Conservation (phyloP, 2,329 filamentous ascomycete species). For the Xylaria sp. region DNA sequence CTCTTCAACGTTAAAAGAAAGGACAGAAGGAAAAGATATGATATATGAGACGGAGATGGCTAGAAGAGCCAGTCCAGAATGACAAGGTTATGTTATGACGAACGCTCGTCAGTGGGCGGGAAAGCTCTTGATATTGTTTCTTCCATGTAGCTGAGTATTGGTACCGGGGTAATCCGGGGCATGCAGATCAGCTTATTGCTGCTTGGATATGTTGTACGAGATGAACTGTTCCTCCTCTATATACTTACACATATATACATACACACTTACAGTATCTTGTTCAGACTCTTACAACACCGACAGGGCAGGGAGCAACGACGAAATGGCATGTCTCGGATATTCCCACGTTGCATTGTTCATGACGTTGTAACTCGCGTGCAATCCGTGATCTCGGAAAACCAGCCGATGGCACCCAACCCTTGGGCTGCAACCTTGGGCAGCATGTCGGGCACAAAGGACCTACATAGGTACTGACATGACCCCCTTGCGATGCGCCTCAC, state of each 20-base stretch:
- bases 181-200: slow-evolving; percentile 21
- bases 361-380: slow-evolving; percentile 6
- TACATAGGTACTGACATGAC: slow-evolving; percentile 18
- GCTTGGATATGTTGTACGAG: slow-evolving; percentile 26
- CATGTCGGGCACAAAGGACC: slow-evolving; percentile 21
- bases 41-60: slow-evolving; percentile 19
- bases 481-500: neutral
- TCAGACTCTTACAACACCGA: slow-evolving; percentile 6
- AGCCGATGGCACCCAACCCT: neutral
- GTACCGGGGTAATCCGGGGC: slow-evolving; percentile 4
- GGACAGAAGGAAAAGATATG: neutral
- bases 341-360: slow-evolving; percentile 23
- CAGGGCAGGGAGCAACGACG: slow-evolving; percentile 4
- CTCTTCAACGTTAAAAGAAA: slow-evolving; percentile 20
- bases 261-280: neutral
- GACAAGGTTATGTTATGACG: slow-evolving; percentile 15
- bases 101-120: slow-evolving; percentile 2
- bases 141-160: neutral
- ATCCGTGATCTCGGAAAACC: neutral
- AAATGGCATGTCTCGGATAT: slow-evolving; percentile 3
- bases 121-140: slow-evolving; percentile 17
- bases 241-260: neutral
- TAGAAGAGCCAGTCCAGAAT: slow-evolving; percentile 16
- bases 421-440: slow-evolving; percentile 27
- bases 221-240: slow-evolving; percentile 4